A percentile compares a stretch with the other conserved stretches of the same genome.
phyloP scores from a whole-genome alignment of 2,329 filamentous ascomycete species.

The Trichoderma sp. region DNA sequence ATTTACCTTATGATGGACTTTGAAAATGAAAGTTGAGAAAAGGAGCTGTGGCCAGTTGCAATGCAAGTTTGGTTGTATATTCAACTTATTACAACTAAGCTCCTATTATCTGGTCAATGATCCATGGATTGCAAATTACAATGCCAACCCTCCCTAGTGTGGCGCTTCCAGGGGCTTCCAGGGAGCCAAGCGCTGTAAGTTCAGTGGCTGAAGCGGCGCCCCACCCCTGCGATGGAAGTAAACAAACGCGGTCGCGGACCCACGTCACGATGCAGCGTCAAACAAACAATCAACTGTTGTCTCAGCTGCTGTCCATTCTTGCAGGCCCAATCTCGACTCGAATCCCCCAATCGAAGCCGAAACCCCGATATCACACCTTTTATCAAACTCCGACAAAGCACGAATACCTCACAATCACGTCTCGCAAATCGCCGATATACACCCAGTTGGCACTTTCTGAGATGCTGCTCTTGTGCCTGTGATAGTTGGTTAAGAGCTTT shows the following conservation, averaged over 20 bases:
- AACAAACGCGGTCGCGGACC: constrained; percentile 35
- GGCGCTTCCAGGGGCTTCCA: neutral
- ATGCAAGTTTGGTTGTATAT: neutral
- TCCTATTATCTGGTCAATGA: neutral
- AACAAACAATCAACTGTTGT: constrained; percentile 2
- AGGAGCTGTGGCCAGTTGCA: neutral
- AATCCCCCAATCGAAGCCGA: neutral
- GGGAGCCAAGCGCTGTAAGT: neutral
- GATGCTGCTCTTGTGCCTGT: constrained; percentile 2
- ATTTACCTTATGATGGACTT: neutral
- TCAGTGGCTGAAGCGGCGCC: constrained; percentile 2
- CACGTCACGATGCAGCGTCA: constrained; percentile 8
- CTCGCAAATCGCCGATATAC: neutral
- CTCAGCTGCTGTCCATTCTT: neutral
- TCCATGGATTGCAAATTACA: neutral
- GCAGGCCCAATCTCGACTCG: neutral
- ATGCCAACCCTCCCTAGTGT: neutral
- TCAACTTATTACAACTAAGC: neutral
- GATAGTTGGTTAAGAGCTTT: constrained; percentile 7
- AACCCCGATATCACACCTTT: neutral
- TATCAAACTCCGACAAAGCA: neutral
- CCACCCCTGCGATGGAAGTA: constrained; percentile 29
- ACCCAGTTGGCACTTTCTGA: constrained; percentile 8
- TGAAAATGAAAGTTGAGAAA: neutral
- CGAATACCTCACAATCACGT: neutral